Evolutionary conservation across 2,329 filamentous ascomycete genomes (phyloP).

Genomic region (Parastagonospora avenae): DNA sequence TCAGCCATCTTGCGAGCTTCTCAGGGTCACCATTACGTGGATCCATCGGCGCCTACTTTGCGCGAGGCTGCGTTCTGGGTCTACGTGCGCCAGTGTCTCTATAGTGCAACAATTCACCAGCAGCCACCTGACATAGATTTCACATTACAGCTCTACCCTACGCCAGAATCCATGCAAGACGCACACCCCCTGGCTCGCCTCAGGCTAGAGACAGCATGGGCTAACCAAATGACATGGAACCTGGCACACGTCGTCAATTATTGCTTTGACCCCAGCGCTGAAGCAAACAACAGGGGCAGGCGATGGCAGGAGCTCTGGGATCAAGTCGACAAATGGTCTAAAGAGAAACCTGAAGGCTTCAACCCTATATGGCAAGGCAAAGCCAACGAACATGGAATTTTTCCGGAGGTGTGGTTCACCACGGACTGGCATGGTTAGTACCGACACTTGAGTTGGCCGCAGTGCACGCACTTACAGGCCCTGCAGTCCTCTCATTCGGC

Average conservation of each 20-base stretch:
- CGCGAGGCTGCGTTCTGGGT: constrained; percentile 43
- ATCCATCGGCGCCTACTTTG: constrained; percentile 39
- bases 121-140: constrained; percentile 38
- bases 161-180: constrained; percentile 26
- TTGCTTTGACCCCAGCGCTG: constrained; percentile 29
- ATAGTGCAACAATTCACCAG: constrained; percentile 40
- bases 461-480: neutral
- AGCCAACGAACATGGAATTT: constrained; percentile 13
- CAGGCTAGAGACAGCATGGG: constrained; percentile 38
- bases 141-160: constrained; percentile 29
- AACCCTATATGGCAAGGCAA: constrained; percentile 34
- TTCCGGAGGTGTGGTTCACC: constrained; percentile 36
- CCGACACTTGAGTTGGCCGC: neutral
- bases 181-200: constrained; percentile 31
- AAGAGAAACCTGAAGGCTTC: constrained; percentile 31
- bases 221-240: constrained; percentile 42
- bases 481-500: constrained; percentile 28
- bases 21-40: constrained; percentile 31
- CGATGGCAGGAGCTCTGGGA: constrained; percentile 33
- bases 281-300: constrained; percentile 15
- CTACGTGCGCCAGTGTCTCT: constrained; percentile 41
- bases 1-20: constrained; percentile 39
- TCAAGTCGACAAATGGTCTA: constrained; percentile 27
- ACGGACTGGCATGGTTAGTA: constrained; percentile 39
- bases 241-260: constrained; percentile 37